Percentiles rank a stretch among this genome's conserved stretches.
Evolutionary conservation across 306 rosid genomes (phyloP).

Genomic region (Cucurbita moschata): DNA sequence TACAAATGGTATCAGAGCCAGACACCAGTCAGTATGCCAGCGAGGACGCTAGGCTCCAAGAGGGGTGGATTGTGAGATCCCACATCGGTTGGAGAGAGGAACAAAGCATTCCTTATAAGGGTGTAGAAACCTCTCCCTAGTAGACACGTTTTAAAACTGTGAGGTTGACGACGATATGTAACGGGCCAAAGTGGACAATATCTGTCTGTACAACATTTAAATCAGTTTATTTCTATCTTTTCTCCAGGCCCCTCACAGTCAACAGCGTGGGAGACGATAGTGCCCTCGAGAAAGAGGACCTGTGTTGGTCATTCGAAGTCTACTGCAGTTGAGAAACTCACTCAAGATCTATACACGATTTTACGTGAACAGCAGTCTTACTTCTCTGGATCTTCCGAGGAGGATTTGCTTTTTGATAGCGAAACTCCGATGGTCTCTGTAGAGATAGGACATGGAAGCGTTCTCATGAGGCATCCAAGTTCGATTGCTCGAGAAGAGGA

Average conservation of each 20-base stretch:
- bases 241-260: constrained; percentile 79
- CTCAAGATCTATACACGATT: constrained; percentile 78
- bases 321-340: constrained; percentile 86
- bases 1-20: no score
- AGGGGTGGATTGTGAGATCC: no score
- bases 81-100: no score
- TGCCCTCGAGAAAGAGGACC: constrained; percentile 93
- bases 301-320: constrained; percentile 66
- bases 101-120: no score
- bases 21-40: no score
- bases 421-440: constrained; percentile 92
- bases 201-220: neutral
- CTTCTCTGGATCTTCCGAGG: constrained; percentile 85
- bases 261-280: constrained; percentile 68
- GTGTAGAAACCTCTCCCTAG: no score
- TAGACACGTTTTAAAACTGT: no score
- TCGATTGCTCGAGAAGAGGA: constrained; percentile 76
- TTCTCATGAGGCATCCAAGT: constrained; percentile 93
- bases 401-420: constrained; percentile 75
- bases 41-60: no score
- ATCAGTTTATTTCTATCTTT: neutral
- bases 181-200: no score
- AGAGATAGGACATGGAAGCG: constrained; percentile 97
- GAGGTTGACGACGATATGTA: no score
- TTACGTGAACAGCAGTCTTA: constrained; percentile 80